phyloP scores from a whole-genome alignment of 495 filamentous ascomycete genomes.

The Aspergillus mulundensis region DNA sequence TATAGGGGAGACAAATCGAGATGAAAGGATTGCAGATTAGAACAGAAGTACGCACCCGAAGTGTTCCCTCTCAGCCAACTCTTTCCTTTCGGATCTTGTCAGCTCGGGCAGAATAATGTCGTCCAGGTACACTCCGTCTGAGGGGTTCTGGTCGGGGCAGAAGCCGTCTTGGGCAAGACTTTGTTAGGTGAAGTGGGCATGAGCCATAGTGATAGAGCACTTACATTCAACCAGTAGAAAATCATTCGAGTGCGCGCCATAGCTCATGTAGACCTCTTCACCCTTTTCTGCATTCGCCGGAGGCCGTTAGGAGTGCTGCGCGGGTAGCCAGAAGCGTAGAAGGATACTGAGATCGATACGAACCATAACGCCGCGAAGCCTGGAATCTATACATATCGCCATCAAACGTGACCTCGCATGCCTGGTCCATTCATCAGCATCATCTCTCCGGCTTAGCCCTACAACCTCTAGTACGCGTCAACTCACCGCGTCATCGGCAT shows the following conservation, averaged over 20 bases:
- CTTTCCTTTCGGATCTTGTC: slow-evolving; percentile 32
- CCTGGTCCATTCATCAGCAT: too few species aligned
- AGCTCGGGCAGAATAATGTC: slow-evolving; percentile 52
- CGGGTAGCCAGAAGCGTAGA: not conserved
- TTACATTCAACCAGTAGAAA: slow-evolving; percentile 67
- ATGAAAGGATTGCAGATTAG: not conserved
- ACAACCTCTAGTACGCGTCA: too few species aligned
- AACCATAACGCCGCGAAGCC: slow-evolving; percentile 48
- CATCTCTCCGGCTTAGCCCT: too few species aligned
- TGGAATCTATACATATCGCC: slow-evolving; percentile 53
- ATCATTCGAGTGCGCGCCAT: slow-evolving; percentile 71
- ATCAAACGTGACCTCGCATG: slow-evolving; percentile 50
- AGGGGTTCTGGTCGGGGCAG: slow-evolving; percentile 55
- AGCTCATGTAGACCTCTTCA: slow-evolving; percentile 69
- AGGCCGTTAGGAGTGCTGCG: not conserved
- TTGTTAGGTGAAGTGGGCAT: not conserved
- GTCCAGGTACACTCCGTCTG: slow-evolving; percentile 60
- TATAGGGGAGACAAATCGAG: not conserved
- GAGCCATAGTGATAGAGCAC: slow-evolving; percentile 3
- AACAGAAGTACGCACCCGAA: slow-evolving; percentile 37
- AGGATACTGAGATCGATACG: not conserved
- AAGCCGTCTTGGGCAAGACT: slow-evolving; percentile 55
- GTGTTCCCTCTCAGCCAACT: slow-evolving; percentile 47
- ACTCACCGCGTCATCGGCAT: slow-evolving; percentile 44
- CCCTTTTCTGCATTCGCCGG: slow-evolving; percentile 38